Evolutionary conservation across 2,329 filamentous ascomycete genomes (phyloP), one percentile per base, ranked within the genome.

Genomic region (Torrubiella hemipterigena): DNA sequence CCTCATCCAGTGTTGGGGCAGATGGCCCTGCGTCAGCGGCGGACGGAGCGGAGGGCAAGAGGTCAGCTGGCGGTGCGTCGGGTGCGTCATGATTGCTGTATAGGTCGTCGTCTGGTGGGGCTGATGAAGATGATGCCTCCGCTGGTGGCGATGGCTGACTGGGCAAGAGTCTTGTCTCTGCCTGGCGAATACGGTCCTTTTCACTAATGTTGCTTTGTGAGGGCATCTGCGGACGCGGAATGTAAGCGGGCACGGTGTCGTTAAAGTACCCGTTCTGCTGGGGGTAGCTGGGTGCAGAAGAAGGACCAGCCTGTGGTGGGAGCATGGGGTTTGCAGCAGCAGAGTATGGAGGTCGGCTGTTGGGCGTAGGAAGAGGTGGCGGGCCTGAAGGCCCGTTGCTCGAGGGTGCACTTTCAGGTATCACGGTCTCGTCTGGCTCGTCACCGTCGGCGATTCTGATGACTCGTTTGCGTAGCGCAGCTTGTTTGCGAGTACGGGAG

Each of bases 141-240:
- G 31, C 44, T 7, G 38, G 42, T 2, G 47, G 62, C n/a, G n/a
- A n/a, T 10, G 81, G 87, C 44, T 77, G 77, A 47, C 86, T 94
- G 3, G 89, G 89, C 15, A 95, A 56, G 5, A 95, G 59, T 28
- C 77, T 71, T 42, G 79, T 71, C 56, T 95, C 87, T 24, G 84
- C 85, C 36, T 73, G 73, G 28, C 78, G 73, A 36, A 91, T 58
- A 29, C 78, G 76, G 37, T 93, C 79, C 54, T 95, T 95, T 40
- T 96, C 91, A 10, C 79, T 75, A 19, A 86, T 58, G 5, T 61
- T 66, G 37, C 70, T 69, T 33, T 84, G 75, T 10, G 68, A 58
- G 9, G 64, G 59, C 13, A 77, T 43, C 18, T 69, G 60, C n/a
- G 79, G 76, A 5, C 71, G 70, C 18, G 76, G 71, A 12, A 77